Evolutionary conservation across 2,329 filamentous ascomycete genomes (phyloP), one percentile per base, ranked within the genome.

Genomic region (Lachnellula willkommii): DNA sequence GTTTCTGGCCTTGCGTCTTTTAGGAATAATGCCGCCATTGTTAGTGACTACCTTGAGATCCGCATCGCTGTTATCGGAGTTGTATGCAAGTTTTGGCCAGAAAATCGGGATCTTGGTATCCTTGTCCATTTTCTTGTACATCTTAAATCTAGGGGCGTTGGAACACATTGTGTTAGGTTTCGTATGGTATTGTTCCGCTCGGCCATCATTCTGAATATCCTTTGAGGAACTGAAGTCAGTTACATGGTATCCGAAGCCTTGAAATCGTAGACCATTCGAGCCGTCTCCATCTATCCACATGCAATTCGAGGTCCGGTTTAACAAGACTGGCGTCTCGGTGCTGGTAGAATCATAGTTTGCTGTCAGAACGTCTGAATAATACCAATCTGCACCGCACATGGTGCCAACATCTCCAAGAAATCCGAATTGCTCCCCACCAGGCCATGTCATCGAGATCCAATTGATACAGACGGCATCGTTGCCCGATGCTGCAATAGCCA

Each of bases 391-490:
- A 35, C 32, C 47, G 12, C 47, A 49, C 22, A 20, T 37, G 2
- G 7, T n/a, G 11, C 26, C 47, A 20, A 48, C 9, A 32, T 48
- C 46, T 48, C 46, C 46, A 48, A 48, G 46, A 24, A 14, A 49
- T 6, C 47, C 24, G 17, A 11, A 35, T 12, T 35, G 17, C 11
- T 20, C 15, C 11, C 26, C 47, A 37, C 32, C 17, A 9, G 24
- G 8, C 17, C 17, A 8, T 6, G 47, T 36, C 15, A 37, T 20
- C 2, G 24, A 49, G 8, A 49, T 22, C 8, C 14, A 50, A 9
- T 20, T 39, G 47, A 50, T 39, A 22, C 47, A 50, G n/a, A 50
- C 22, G 4, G 47, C 28, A 50, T 50, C 32, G n/a, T 50, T 50
- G 3, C 32, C 47, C 22, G 24, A 35, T 17, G 24, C 22, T 17